Percentiles rank a stretch among this genome's conserved stretches.
Conservation (phyloP, 2,329 filamentous ascomycete genomes). For the Fusarium foetens region DNA sequence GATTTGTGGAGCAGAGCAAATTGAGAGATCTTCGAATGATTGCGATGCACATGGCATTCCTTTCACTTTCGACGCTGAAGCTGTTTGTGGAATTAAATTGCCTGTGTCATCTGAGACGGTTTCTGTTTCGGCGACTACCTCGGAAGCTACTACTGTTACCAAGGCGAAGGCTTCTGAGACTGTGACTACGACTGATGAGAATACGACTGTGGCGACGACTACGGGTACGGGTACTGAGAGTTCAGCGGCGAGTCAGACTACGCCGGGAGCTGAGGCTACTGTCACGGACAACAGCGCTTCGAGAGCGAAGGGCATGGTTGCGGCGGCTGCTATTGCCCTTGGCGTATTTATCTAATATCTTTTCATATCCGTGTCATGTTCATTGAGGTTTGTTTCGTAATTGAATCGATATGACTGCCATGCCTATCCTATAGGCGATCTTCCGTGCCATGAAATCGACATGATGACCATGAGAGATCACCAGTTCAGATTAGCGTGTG, state of each 20-base stretch:
- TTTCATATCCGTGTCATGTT: too few species aligned
- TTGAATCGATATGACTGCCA: too few species aligned
- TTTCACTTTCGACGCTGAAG: constrained; percentile 3
- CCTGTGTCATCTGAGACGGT: neutral
- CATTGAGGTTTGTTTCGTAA: too few species aligned
- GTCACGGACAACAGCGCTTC: neutral
- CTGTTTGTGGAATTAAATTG: constrained; percentile 9
- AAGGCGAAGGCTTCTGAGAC: neutral
- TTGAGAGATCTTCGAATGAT: neutral
- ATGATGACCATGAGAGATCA: too few species aligned
- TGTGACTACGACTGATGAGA: neutral
- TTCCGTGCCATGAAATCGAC: too few species aligned
- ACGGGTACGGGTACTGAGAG: neutral
- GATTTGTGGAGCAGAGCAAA: neutral
- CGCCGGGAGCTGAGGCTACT: neutral
- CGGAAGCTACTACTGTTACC: neutral
- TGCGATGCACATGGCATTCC: neutral
- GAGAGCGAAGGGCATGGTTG: neutral
- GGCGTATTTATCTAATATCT: neutral
- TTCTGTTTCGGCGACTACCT: neutral
- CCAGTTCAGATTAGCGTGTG: neutral
- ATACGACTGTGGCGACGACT: rapidly evolving
- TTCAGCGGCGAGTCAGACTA: neutral
- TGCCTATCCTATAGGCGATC: too few species aligned
- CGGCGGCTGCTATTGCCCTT: rapidly evolving